Conservation (phyloP, 2,329 filamentous ascomycete genomes). For the Gliomastix tumulicola region DNA sequence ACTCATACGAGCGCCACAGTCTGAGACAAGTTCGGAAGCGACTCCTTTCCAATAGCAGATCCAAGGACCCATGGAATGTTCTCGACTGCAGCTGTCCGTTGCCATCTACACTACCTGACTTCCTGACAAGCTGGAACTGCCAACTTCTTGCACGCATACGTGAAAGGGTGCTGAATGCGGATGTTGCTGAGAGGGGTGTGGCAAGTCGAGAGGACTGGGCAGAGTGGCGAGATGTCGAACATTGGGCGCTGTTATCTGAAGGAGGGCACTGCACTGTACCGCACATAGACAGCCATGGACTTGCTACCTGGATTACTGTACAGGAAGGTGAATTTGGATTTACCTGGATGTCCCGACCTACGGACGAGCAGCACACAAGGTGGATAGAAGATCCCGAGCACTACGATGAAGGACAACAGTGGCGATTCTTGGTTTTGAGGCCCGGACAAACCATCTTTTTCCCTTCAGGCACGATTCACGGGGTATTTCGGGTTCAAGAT, state of each 20-base stretch:
- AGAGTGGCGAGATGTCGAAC: slow-evolving; percentile 20
- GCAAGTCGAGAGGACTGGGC: slow-evolving; percentile 19
- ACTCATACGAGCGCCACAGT: background rate
- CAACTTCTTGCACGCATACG: background rate
- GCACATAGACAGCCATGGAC: slow-evolving; percentile 23
- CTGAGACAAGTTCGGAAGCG: background rate
- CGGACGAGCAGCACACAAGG: slow-evolving; percentile 9
- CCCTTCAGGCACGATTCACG: slow-evolving; percentile 22
- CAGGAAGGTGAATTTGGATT: slow-evolving; percentile 21
- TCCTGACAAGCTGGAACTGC: background rate
- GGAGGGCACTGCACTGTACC: slow-evolving; percentile 23
- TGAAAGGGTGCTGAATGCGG: background rate
- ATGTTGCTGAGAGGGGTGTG: slow-evolving; percentile 5
- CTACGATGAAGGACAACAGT: slow-evolving; percentile 15
- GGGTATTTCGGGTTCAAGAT: slow-evolving; percentile 18
- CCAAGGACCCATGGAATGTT: background rate
- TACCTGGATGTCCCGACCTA: slow-evolving; percentile 4
- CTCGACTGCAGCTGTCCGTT: background rate
- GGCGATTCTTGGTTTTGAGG: slow-evolving; percentile 21
- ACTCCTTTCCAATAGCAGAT: background rate
- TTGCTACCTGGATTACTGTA: slow-evolving; percentile 24
- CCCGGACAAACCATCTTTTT: slow-evolving; percentile 26
- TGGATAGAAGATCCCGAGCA: slow-evolving; percentile 12
- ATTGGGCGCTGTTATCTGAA: slow-evolving; percentile 22
- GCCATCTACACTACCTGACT: background rate